These are phyloP conservation scores for Prunus yedoensis DNA, from an alignment of 331 rosid species.

Conservation along the genomic window DNA sequence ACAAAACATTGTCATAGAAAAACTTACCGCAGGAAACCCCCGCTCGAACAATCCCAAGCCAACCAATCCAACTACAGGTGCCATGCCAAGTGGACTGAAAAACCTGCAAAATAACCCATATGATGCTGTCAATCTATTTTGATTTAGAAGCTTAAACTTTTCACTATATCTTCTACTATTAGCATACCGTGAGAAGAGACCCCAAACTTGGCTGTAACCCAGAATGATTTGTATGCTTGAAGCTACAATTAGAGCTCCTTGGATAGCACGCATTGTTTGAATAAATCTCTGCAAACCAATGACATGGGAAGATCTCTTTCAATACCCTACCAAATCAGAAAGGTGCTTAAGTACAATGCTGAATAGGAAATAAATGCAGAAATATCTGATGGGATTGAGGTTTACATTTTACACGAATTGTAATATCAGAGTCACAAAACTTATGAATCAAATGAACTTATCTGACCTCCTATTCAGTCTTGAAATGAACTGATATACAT, in stretches of 20 bases:
- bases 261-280: conserved; percentile 94
- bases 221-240: conserved; percentile 91
- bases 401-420: conserved; percentile 15
- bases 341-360: conserved; percentile 48
- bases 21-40: conserved; percentile 83
- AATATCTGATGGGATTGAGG: conserved; percentile 23
- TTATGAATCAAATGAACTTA: neutral
- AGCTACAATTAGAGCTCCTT: conserved; percentile 93
- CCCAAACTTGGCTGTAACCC: conserved; percentile 99
- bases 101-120: conserved; percentile 54
- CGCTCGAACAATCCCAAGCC: conserved; percentile 87
- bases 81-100: conserved; percentile 99
- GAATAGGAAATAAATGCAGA: conserved; percentile 27
- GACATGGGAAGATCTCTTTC: conserved; percentile 81
- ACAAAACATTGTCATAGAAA: conserved; percentile 7
- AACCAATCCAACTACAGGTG: conserved; percentile 96
- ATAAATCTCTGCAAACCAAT: conserved; percentile 98
- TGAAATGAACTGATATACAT: neutral
- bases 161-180: conserved; percentile 5
- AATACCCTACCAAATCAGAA: conserved; percentile 76
- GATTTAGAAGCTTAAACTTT: conserved; percentile 3
- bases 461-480: neutral
- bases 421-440: conserved; percentile 8
- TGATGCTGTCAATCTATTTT: conserved; percentile 14
- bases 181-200: conserved; percentile 80